These are phyloP conservation scores for Penicillium argentinense DNA, from an alignment of 495 filamentous ascomycete species.

Conservation along the genomic window DNA sequence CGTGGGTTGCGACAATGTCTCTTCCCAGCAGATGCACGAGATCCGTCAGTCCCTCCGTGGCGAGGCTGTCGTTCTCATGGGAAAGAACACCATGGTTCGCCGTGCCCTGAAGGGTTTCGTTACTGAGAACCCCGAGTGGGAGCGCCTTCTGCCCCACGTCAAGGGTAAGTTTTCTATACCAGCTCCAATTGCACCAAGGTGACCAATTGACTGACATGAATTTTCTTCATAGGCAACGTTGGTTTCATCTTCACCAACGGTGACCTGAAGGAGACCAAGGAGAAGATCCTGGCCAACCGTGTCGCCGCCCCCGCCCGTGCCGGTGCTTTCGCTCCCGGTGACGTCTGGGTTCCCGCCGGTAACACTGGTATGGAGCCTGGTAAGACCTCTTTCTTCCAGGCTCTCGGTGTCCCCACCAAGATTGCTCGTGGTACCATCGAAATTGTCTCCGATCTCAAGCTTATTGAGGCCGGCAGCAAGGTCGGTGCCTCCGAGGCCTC, in stretches of 20 bases:
- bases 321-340: constrained; percentile 87
- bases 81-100: constrained; percentile 99
- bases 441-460: constrained; percentile 97
- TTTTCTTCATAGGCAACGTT: constrained; percentile 67
- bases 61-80: constrained; percentile 94
- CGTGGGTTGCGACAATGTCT: constrained; percentile 92
- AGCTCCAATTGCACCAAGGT: neutral
- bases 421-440: constrained; percentile 99
- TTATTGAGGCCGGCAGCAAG: constrained; percentile 88
- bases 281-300: constrained; percentile 94
- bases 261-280: constrained; percentile 87
- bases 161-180: constrained; percentile 64
- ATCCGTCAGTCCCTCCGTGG: constrained; percentile 87
- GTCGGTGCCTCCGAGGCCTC: constrained; percentile 98
- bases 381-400: constrained; percentile 99
- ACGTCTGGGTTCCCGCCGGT: constrained; percentile 91
- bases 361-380: constrained; percentile 99
- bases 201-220: constrained; percentile 4
- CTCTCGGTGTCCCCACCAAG: constrained; percentile 99
- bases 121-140: constrained; percentile 88
- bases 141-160: constrained; percentile 93
- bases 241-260: constrained; percentile 99
- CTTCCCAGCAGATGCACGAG: constrained; percentile 99
- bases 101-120: constrained; percentile 97
- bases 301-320: constrained; percentile 96